Percentiles rank a stretch among this genome's conserved stretches.
These are phyloP conservation scores for Calycina herbarum DNA, from an alignment of 2,329 filamentous ascomycete genomes.

Conservation along the genomic window DNA sequence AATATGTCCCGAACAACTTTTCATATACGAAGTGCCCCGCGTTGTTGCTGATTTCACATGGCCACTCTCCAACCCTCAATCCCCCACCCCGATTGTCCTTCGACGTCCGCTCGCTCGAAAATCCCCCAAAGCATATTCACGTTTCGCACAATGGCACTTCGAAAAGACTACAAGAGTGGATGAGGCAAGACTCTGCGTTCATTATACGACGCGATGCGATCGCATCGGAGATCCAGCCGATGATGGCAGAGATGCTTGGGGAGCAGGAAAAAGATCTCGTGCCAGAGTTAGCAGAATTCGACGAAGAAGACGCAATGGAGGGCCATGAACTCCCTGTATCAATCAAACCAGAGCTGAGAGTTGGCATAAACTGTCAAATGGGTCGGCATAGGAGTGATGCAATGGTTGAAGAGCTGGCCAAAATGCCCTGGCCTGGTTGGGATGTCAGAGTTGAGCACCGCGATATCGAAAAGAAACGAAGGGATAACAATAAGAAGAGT, in stretches of 20 bases:
- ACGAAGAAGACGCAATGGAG: not conserved
- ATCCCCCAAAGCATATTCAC: conserved; percentile 27
- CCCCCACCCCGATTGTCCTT: conserved; percentile 21
- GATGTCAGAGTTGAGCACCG: conserved; percentile 21
- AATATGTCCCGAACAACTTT: not conserved
- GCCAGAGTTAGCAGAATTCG: not conserved
- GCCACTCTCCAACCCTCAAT: conserved; percentile 23
- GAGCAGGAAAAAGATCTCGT: conserved; percentile 9
- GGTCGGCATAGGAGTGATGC: conserved; percentile 29
- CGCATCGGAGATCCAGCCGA: conserved; percentile 15
- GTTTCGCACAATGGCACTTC: conserved; percentile 23
- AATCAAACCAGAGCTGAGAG: conserved; percentile 14
- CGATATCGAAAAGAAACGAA: conserved; percentile 22
- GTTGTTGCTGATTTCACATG: conserved; percentile 23
- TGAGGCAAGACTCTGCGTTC: conserved; percentile 18
- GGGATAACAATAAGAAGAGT: conserved; percentile 13
- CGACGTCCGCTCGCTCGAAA: conserved; percentile 24
- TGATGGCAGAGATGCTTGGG: conserved; percentile 8
- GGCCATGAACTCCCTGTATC: not conserved
- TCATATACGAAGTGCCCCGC: conserved; percentile 11
- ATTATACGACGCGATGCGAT: conserved; percentile 19
- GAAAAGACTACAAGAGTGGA: conserved; percentile 24
- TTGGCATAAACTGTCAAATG: conserved; percentile 25
- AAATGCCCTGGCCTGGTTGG: conserved; percentile 26
- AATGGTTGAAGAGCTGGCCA: conserved; percentile 24